Evolutionary conservation across 768 basidiomycete genomes (phyloP).

Genomic region (Boletus pseudo-olivaceus): DNA sequence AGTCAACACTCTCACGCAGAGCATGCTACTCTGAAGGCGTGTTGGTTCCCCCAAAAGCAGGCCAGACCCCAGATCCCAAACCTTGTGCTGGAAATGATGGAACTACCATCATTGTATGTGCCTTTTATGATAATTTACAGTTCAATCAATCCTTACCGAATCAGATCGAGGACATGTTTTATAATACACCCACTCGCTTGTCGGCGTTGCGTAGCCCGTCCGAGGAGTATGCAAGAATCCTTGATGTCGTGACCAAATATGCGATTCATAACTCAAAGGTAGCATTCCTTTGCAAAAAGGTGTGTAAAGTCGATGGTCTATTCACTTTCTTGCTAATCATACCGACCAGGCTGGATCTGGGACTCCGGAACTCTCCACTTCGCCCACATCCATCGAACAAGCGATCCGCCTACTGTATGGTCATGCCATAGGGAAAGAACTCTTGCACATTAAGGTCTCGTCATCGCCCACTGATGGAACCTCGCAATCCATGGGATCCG

Average conservation of each 20-base stretch:
- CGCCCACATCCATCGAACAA: slow-evolving; percentile 59
- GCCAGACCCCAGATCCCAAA: slow-evolving; percentile 71
- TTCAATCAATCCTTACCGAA: background rate
- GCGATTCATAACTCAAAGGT: slow-evolving; percentile 90
- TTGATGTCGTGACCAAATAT: slow-evolving; percentile 91
- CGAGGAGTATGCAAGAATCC: slow-evolving; percentile 88
- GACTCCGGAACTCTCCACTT: slow-evolving; percentile 79
- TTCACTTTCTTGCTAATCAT: slow-evolving; percentile 4
- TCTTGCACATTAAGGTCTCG: slow-evolving; percentile 47
- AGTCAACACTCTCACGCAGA: slow-evolving; percentile 39
- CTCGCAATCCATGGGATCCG: slow-evolving; percentile 11
- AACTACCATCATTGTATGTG: slow-evolving; percentile 75
- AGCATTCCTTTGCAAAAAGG: slow-evolving; percentile 92
- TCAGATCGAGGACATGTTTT: slow-evolving; percentile 94
- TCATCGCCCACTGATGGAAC: slow-evolving; percentile 30
- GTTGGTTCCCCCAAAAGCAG: slow-evolving; percentile 67
- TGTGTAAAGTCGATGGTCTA: slow-evolving; percentile 18
- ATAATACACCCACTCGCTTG: slow-evolving; percentile 85
- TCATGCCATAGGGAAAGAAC: slow-evolving; percentile 71
- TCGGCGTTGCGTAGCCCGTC: slow-evolving; percentile 79
- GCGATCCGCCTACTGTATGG: slow-evolving; percentile 83
- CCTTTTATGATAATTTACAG: background rate
- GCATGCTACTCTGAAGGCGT: slow-evolving; percentile 78
- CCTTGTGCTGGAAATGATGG: slow-evolving; percentile 95
- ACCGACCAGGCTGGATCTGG: slow-evolving; percentile 58